Conservation (phyloP, 1,139 yeast genomes). For the Saccharomycopsis crataegensis region DNA sequence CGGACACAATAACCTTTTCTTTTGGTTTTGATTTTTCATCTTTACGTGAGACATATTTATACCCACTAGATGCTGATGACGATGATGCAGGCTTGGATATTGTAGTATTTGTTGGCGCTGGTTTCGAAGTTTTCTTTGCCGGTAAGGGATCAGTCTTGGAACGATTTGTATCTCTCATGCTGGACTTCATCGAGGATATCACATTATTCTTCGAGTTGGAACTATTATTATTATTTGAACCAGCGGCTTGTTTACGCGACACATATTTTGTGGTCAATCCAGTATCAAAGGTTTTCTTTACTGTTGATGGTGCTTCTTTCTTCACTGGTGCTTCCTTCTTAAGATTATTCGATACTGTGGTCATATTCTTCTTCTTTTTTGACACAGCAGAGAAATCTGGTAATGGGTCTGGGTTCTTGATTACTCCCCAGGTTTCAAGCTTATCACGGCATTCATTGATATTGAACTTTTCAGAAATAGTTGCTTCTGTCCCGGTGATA, state of each 20-base stretch:
- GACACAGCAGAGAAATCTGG: neutral
- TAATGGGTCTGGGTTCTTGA: conserved; percentile 25
- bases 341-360: neutral
- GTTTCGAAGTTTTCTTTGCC: too few species aligned
- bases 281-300: neutral
- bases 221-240: too few species aligned
- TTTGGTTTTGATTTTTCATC: conserved; percentile 4
- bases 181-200: neutral
- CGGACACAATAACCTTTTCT: conserved; percentile 18
- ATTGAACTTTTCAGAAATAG: conserved; percentile 17
- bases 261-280: neutral
- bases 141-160: neutral
- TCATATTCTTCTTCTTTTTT: neutral
- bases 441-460: conserved; percentile 19
- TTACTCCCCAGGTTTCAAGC: conserved; percentile 26
- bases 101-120: neutral
- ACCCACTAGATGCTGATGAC: neutral
- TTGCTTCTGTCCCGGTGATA: conserved; percentile 20
- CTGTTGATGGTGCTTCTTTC: neutral
- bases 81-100: too few species aligned
- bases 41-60: conserved; percentile 15
- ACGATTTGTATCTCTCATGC: neutral
- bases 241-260: neutral
- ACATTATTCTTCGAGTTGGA: neutral
- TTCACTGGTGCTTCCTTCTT: neutral